Conservation (phyloP, 2,329 filamentous ascomycete species). For the Trichocomaceae sp. region DNA sequence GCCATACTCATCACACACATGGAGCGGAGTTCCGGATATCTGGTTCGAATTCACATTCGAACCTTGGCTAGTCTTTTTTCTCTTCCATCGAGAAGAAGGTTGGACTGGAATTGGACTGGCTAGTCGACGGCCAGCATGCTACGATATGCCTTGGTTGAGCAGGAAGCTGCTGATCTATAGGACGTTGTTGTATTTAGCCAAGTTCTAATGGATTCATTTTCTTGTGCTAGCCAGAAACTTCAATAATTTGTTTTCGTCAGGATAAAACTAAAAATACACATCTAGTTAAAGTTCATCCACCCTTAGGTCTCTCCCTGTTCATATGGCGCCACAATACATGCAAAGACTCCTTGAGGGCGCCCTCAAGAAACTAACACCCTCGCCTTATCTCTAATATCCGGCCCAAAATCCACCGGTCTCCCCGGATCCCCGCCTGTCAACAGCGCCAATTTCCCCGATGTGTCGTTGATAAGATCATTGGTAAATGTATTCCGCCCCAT, state of each 20-base stretch:
- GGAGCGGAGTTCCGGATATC: constrained; percentile 14
- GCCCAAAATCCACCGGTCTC: constrained; percentile 24
- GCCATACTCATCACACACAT: neutral
- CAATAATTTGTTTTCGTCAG: too few relatives aligned
- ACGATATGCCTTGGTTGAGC: too few relatives aligned
- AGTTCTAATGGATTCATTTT: too few relatives aligned
- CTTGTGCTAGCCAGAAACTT: too few relatives aligned
- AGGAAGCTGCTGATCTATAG: neutral
- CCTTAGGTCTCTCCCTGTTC: too few relatives aligned
- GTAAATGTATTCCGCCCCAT: constrained; percentile 25
- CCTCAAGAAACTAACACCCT: constrained; percentile 17
- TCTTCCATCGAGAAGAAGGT: neutral
- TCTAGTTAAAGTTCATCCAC: too few relatives aligned
- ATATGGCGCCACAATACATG: too few relatives aligned
- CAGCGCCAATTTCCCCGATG: constrained; percentile 22
- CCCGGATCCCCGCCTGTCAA: constrained; percentile 25
- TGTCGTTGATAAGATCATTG: constrained; percentile 22
- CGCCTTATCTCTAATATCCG: constrained; percentile 22
- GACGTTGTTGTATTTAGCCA: neutral
- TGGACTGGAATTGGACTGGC: neutral
- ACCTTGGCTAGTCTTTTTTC: neutral
- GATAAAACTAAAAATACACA: too few relatives aligned
- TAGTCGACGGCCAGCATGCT: neutral
- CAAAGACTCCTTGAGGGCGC: too few relatives aligned
- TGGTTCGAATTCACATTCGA: neutral